Evolutionary conservation across 768 basidiomycete genomes (phyloP).

Genomic region (Brasilioporus rufonigricans): DNA sequence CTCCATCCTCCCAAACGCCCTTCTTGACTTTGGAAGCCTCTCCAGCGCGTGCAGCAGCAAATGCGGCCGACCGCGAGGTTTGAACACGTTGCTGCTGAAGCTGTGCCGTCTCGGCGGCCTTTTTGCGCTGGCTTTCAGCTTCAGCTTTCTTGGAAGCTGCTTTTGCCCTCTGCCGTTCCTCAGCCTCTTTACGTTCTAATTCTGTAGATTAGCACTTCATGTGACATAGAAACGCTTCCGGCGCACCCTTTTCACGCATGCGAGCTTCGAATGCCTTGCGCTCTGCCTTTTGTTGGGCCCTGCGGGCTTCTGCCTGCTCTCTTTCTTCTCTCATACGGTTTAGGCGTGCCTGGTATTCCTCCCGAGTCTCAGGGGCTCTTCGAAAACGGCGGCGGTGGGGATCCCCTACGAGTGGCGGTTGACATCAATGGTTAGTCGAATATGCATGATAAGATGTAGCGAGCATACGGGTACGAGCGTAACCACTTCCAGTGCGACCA

Average conservation of each 20-base stretch:
- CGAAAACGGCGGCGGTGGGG: slow-evolving; percentile 17
- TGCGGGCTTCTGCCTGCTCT: slow-evolving; percentile 50
- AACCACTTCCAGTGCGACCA: slow-evolving; percentile 33
- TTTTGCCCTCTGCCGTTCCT: slow-evolving; percentile 56
- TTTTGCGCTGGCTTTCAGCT: slow-evolving; percentile 44
- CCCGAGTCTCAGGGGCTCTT: slow-evolving; percentile 42
- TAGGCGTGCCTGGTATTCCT: slow-evolving; percentile 52
- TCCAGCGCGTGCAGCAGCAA: slow-evolving; percentile 60
- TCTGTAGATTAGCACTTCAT: slow-evolving; percentile 11
- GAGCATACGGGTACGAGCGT: slow-evolving; percentile 28
- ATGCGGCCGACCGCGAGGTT: slow-evolving; percentile 55
- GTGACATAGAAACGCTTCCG: not conserved
- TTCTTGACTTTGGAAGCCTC: slow-evolving; percentile 55
- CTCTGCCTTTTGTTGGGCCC: slow-evolving; percentile 41
- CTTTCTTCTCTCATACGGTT: slow-evolving; percentile 52
- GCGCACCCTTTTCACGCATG: slow-evolving; percentile 52
- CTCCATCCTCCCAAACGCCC: slow-evolving; percentile 64
- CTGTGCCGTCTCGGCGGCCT: slow-evolving; percentile 48
- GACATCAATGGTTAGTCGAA: slow-evolving; percentile 9
- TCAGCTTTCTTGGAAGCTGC: slow-evolving; percentile 54
- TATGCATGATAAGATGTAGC: slow-evolving; percentile 8
- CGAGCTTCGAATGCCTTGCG: slow-evolving; percentile 45
- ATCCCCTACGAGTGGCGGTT: slow-evolving; percentile 13
- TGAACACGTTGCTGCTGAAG: slow-evolving; percentile 51
- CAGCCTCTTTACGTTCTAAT: slow-evolving; percentile 51